A percentile compares a stretch with the other conserved stretches of the same genome.
Conservation (phyloP, 108 stramenopile species). For the Thalassiosira profunda region DNA sequence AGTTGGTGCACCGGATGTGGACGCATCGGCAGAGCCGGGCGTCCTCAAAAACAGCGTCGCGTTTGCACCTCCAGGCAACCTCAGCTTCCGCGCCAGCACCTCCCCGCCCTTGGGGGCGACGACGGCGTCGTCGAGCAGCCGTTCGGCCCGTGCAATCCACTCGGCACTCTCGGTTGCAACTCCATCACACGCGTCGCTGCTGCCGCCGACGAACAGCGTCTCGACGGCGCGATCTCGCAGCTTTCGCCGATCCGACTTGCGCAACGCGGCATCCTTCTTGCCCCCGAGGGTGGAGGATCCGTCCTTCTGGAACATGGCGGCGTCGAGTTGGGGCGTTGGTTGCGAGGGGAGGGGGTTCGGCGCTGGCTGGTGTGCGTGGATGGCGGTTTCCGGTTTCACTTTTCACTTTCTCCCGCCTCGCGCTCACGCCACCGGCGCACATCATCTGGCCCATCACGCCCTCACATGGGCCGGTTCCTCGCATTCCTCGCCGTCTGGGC, state of each 20-base stretch:
- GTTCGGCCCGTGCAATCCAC: constrained; percentile 45
- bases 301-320: constrained; percentile 63
- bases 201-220: constrained; percentile 31
- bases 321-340: constrained; percentile 1
- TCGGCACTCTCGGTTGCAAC: constrained; percentile 5
- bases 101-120: constrained; percentile 28
- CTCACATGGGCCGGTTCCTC: too few species aligned
- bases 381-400: constrained; percentile 13
- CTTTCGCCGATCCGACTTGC: constrained; percentile 75
- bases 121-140: constrained; percentile 35
- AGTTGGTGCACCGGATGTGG: neutral
- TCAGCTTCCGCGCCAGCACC: constrained; percentile 34
- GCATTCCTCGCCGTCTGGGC: too few species aligned
- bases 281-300: constrained; percentile 46
- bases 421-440: too few species aligned
- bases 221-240: constrained; percentile 51
- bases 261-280: constrained; percentile 70
- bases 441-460: too few species aligned
- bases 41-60: constrained; percentile 49
- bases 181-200: constrained; percentile 3
- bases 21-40: neutral
- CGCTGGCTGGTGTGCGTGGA: neutral
- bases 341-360: constrained; percentile 7
- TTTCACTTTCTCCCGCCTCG: too few species aligned
- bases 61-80: constrained; percentile 13